Conservation (phyloP, 2,329 filamentous ascomycete species). For the Ascochyta lentis region DNA sequence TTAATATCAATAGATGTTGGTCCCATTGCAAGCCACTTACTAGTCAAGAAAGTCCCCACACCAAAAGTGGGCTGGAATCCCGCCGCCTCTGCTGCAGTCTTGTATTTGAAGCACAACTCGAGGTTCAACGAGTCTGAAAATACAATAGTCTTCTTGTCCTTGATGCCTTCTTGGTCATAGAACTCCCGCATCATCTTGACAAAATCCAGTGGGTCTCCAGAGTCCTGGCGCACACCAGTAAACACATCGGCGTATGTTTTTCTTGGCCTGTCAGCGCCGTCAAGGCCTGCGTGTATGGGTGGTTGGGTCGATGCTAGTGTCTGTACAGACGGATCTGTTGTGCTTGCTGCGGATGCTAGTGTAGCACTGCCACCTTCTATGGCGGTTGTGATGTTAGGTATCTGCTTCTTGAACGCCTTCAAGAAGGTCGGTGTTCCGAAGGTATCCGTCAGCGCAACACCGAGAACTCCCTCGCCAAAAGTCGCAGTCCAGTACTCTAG, state of each 20-base stretch:
- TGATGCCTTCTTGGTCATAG: constrained; percentile 77
- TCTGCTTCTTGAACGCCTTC: constrained; percentile 76
- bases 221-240: constrained; percentile 86
- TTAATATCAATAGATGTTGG: constrained; percentile 16
- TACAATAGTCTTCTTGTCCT: constrained; percentile 84
- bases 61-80: constrained; percentile 90
- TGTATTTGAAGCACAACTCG: constrained; percentile 89
- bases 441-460: constrained; percentile 92
- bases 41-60: constrained; percentile 93
- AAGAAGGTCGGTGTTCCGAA: constrained; percentile 93
- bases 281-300: constrained; percentile 54
- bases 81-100: constrained; percentile 76
- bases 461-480: constrained; percentile 83
- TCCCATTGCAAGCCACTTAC: constrained; percentile 46
- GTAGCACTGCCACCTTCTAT: constrained; percentile 50
- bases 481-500: constrained; percentile 88
- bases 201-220: constrained; percentile 82
- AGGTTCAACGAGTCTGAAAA: constrained; percentile 96
- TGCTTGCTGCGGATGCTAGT: constrained; percentile 50
- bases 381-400: constrained; percentile 56
- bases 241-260: constrained; percentile 81
- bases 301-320: constrained; percentile 50
- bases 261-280: constrained; percentile 50
- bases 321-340: constrained; percentile 47
- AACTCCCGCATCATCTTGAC: constrained; percentile 80